Conservation (phyloP, 805 yeast genomes). For the Candida wancherniae region DNA sequence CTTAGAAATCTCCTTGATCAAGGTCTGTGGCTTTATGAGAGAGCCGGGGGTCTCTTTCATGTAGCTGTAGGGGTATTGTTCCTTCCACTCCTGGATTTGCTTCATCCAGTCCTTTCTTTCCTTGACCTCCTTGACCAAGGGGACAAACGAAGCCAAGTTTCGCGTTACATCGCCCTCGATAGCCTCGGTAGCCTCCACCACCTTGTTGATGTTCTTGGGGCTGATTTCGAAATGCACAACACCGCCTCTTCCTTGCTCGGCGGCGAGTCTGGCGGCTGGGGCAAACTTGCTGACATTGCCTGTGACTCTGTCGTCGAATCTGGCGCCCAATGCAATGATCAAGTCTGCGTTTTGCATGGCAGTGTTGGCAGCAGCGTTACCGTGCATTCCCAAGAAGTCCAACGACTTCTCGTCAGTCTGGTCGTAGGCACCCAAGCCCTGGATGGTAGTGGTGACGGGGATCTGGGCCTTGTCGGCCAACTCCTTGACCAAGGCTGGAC, state of each 20-base stretch:
- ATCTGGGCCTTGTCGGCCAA: conserved; percentile 86
- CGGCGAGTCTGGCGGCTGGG: conserved; percentile 89
- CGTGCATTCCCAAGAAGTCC: conserved; percentile 99
- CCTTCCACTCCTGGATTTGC: conserved; percentile 75
- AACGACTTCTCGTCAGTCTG: conserved; percentile 85
- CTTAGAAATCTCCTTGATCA: conserved; percentile 70
- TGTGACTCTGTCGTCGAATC: conserved; percentile 98
- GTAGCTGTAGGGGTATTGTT: conserved; percentile 79
- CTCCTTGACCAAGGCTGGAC: conserved; percentile 74
- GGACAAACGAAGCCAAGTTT: conserved; percentile 69
- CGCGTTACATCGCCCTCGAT: conserved; percentile 91
- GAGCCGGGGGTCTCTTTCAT: conserved; percentile 76
- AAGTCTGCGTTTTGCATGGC: conserved; percentile 93
- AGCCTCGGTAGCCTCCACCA: conserved; percentile 93
- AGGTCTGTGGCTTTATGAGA: conserved; percentile 87
- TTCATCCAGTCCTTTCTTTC: conserved; percentile 78
- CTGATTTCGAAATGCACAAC: conserved; percentile 93
- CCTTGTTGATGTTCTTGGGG: conserved; percentile 96
- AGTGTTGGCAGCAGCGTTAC: conserved; percentile 88
- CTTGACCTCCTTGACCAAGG: conserved; percentile 58
- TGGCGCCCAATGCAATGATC: conserved; percentile 91
- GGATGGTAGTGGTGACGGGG: conserved; percentile 95
- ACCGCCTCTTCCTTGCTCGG: conserved; percentile 86
- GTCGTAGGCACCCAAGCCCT: conserved; percentile 91
- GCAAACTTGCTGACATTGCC: conserved; percentile 83